Evolutionary conservation across 139 green algal genomes (phyloP).

Genomic region (Edaphochlamys debaryana): DNA sequence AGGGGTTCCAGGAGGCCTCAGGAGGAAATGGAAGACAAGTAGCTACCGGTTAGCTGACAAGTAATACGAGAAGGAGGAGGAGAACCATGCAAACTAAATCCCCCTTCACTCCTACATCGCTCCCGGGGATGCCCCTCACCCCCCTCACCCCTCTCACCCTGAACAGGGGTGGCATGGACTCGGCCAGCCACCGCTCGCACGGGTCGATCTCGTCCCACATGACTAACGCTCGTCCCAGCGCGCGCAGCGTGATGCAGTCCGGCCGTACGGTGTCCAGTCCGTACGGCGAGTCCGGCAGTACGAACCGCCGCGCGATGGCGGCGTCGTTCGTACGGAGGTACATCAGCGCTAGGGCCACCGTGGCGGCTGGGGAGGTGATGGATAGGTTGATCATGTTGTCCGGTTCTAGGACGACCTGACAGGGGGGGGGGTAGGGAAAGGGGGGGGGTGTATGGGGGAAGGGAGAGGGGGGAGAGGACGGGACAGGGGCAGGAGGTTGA

Average conservation of each 20-base stretch:
- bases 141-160: background rate
- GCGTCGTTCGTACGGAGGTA: slow-evolving; percentile 86
- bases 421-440: background rate
- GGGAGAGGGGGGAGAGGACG: background rate
- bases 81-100: no score
- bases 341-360: slow-evolving; percentile 91
- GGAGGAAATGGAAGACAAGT: no score
- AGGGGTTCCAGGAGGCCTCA: no score
- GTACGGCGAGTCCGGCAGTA: slow-evolving; percentile 73
- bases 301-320: slow-evolving; percentile 70
- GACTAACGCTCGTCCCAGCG: slow-evolving; percentile 84
- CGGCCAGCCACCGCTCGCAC: slow-evolving; percentile 68
- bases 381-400: slow-evolving; percentile 80
- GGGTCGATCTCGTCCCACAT: slow-evolving; percentile 87
- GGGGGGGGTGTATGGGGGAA: background rate
- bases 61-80: no score
- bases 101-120: no score
- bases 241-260: slow-evolving; percentile 89
- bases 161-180: slow-evolving; percentile 73
- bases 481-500: no score
- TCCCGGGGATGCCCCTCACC: no score
- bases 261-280: slow-evolving; percentile 83
- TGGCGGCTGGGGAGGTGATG: slow-evolving; percentile 88
- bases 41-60: no score
- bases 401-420: slow-evolving; percentile 89